A percentile compares a stretch with the other conserved stretches of the same genome.
Evolutionary conservation across 2,329 filamentous ascomycete genomes (phyloP).

Genomic region (Sclerotinia glacialis): DNA sequence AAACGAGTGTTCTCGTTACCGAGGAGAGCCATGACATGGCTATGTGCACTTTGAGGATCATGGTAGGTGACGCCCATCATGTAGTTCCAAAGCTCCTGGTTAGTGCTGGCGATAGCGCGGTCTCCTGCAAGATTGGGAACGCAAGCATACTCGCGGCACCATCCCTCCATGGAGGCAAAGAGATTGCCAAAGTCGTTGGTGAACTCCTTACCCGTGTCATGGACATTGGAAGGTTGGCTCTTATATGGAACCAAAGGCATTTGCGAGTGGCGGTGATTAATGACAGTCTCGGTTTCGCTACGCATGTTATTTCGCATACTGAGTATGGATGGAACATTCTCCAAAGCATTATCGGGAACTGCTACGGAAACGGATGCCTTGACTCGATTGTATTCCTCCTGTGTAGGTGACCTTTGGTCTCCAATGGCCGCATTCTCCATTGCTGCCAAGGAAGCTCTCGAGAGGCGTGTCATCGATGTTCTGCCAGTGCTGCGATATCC

Average conservation of each 20-base stretch:
- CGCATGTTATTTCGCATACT: not conserved
- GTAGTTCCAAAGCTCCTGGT: conserved; percentile 41
- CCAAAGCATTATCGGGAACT: conserved; percentile 8
- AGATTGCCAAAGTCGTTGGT: conserved; percentile 14
- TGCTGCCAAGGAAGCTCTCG: conserved; percentile 13
- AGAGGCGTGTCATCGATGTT: conserved; percentile 17
- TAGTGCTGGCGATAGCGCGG: conserved; percentile 27
- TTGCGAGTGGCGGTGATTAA: not conserved
- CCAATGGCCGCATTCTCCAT: conserved; percentile 16
- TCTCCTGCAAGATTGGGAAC: conserved; percentile 23
- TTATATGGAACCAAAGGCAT: conserved; percentile 7
- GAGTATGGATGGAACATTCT: not conserved
- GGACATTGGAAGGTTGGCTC: not conserved
- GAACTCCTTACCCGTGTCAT: conserved; percentile 5
- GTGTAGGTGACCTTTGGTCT: not conserved
- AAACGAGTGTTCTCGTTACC: conserved; percentile 37
- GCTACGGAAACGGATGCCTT: conserved; percentile 6
- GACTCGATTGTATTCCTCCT: conserved; percentile 3
- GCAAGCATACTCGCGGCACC: conserved; percentile 8
- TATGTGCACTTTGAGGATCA: conserved; percentile 37
- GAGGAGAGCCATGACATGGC: conserved; percentile 40
- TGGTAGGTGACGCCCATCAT: conserved; percentile 40
- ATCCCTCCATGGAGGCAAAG: conserved; percentile 16
- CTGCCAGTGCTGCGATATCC: not conserved
- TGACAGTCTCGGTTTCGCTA: not conserved